phyloP scores from a whole-genome alignment of 495 filamentous ascomycete genomes.

The Neurospora tetrasperma region DNA sequence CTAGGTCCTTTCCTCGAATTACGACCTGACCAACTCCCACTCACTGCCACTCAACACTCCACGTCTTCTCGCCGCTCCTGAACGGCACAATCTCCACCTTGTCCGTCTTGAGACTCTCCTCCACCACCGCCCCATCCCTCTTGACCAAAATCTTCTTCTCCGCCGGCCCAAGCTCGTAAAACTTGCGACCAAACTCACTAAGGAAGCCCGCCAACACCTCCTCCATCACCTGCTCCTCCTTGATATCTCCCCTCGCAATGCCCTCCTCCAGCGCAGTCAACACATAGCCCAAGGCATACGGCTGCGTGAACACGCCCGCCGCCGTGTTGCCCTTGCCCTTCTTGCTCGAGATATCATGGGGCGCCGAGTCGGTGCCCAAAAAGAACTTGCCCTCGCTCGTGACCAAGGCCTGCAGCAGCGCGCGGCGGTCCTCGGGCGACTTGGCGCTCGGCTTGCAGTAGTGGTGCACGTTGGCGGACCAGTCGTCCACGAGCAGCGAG shows the following conservation, averaged over 20 bases:
- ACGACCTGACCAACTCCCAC: not conserved
- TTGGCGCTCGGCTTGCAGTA: constrained; percentile 87
- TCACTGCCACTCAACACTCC: constrained; percentile 42
- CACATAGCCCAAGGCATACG: constrained; percentile 63
- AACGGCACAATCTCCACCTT: constrained; percentile 61
- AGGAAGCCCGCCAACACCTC: constrained; percentile 67
- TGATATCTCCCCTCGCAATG: constrained; percentile 53
- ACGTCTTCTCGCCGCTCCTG: constrained; percentile 53
- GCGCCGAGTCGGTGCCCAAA: constrained; percentile 34
- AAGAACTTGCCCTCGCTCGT: constrained; percentile 73
- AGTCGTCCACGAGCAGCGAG: constrained; percentile 60
- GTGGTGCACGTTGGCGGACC: constrained; percentile 58
- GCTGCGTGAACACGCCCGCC: constrained; percentile 85
- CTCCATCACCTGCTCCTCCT: constrained; percentile 51
- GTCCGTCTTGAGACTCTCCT: constrained; percentile 25
- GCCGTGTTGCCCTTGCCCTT: constrained; percentile 55
- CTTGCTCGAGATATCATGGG: constrained; percentile 69
- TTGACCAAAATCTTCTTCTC: constrained; percentile 14
- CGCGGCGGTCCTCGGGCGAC: constrained; percentile 59
- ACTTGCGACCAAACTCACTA: constrained; percentile 58
- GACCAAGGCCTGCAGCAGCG: constrained; percentile 58
- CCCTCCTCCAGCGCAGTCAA: constrained; percentile 64
- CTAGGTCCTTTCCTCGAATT: not conserved
- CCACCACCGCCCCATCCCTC: constrained; percentile 14
- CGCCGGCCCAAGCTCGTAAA: constrained; percentile 43